A percentile compares a stretch with the other conserved stretches of the same genome.
Conservation (phyloP, 2,329 filamentous ascomycete genomes). For the Pseudogymnoascus sp. region DNA sequence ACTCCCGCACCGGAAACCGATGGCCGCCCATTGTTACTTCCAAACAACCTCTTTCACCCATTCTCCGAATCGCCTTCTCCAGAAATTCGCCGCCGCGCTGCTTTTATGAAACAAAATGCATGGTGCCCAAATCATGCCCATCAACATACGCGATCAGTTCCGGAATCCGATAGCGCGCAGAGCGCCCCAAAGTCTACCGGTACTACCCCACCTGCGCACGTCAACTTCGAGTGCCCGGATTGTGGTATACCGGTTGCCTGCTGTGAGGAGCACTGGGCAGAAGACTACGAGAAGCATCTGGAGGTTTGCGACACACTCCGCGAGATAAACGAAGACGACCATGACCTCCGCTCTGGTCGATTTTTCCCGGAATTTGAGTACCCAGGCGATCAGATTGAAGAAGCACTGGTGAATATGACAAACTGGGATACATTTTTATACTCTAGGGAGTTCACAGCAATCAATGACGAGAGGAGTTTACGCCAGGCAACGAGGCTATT, state of each 20-base stretch:
- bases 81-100: conserved; percentile 77
- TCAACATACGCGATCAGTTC: conserved; percentile 60
- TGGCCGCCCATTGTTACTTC: conserved; percentile 27
- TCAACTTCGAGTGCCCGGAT: conserved; percentile 90
- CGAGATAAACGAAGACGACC: conserved; percentile 96
- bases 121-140: conserved; percentile 89
- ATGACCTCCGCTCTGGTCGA: conserved; percentile 81
- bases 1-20: conserved; percentile 18
- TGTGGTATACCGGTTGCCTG: conserved; percentile 93
- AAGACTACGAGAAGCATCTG: conserved; percentile 87
- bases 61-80: conserved; percentile 84
- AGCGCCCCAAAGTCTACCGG: conserved; percentile 47
- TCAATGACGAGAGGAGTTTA: conserved; percentile 85
- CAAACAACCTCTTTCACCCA: conserved; percentile 86
- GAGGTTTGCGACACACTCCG: conserved; percentile 84
- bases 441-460: conserved; percentile 79
- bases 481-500: conserved; percentile 86
- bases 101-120: conserved; percentile 86
- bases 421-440: conserved; percentile 98
- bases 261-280: conserved; percentile 88
- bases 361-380: conserved; percentile 93
- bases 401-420: conserved; percentile 90
- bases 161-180: conserved; percentile 55
- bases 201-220: conserved; percentile 62
- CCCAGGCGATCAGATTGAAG: conserved; percentile 80